phyloP scores from a whole-genome alignment of 139 green algal species.

The Ettlia oleoabundans region DNA sequence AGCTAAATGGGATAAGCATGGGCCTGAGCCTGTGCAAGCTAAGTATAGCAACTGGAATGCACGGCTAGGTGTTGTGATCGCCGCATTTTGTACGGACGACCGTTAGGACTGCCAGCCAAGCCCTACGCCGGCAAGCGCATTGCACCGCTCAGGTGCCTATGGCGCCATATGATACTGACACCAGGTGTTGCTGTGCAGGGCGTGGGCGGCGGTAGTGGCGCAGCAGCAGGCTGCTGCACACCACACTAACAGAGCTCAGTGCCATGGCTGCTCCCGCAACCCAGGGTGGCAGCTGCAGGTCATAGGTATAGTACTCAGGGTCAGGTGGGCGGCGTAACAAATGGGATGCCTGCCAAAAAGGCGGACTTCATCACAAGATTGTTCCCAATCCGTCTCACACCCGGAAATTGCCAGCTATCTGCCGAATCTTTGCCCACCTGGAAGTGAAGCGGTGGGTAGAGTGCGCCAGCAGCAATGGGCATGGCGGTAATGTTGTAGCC shows the following conservation, averaged over 20 bases:
- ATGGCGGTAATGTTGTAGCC: conserved; percentile 94
- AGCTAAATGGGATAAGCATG: no score
- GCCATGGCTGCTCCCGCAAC: conserved; percentile 93
- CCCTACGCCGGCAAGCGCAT: no score
- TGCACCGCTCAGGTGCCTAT: no score
- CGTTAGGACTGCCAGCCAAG: no score
- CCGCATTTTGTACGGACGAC: no score
- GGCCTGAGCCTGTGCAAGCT: no score
- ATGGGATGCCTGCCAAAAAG: not conserved
- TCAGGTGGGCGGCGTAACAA: not conserved
- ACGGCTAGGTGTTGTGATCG: no score
- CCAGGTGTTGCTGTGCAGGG: conserved; percentile 20
- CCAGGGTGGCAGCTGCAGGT: conserved; percentile 91
- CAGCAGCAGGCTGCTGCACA: conserved; percentile 85
- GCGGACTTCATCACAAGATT: not conserved
- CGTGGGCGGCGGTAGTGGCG: conserved; percentile 71
- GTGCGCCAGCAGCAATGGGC: conserved; percentile 76
- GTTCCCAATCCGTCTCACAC: no score
- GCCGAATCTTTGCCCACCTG: no score
- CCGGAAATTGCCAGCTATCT: no score
- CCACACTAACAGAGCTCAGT: conserved; percentile 85
- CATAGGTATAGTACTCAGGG: conserved; percentile 25
- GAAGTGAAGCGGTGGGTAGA: conserved; percentile 68
- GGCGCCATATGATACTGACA: no score
- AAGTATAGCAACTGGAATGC: no score